These are phyloP conservation scores for Colletotrichum musicola DNA, from an alignment of 2,329 filamentous ascomycete genomes.

Conservation along the genomic window DNA sequence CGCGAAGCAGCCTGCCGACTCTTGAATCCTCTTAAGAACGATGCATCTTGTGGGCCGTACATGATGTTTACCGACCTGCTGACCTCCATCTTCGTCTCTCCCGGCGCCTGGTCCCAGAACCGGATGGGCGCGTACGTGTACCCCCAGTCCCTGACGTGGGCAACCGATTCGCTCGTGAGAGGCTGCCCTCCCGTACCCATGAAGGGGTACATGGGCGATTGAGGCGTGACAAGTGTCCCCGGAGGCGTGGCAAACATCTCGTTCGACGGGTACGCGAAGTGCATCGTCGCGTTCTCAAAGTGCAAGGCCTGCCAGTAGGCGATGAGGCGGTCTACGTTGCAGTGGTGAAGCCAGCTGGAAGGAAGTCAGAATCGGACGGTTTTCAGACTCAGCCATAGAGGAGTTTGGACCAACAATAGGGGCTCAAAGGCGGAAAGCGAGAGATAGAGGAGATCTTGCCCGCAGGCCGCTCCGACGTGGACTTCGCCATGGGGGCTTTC, in stretches of 20 bases:
- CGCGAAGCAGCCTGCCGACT: neutral
- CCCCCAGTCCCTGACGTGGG: conserved; percentile 50
- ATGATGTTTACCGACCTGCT: conserved; percentile 69
- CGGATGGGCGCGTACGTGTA: conserved; percentile 57
- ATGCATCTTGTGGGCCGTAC: conserved; percentile 47
- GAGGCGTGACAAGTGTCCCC: conserved; percentile 56
- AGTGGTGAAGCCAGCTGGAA: conserved; percentile 62
- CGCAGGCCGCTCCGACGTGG: conserved; percentile 54
- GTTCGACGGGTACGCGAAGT: conserved; percentile 49
- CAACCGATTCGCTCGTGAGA: conserved; percentile 56
- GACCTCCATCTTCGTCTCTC: conserved; percentile 71
- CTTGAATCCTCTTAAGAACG: neutral
- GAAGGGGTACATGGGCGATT: conserved; percentile 65
- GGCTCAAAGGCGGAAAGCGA: conserved; percentile 60
- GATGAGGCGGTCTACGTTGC: conserved; percentile 75
- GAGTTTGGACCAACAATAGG: conserved; percentile 54
- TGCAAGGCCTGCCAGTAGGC: conserved; percentile 65
- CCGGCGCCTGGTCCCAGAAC: conserved; percentile 66
- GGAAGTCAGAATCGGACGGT: conserved; percentile 5
- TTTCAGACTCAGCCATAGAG: too few relatives aligned
- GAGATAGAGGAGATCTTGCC: conserved; percentile 51
- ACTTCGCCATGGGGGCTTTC: conserved; percentile 60
- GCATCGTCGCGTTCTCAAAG: conserved; percentile 52
- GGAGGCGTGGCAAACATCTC: conserved; percentile 56
- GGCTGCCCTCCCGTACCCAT: conserved; percentile 53